A percentile compares a stretch with the other conserved stretches of the same genome.
Conservation (phyloP, 2,329 filamentous ascomycete genomes). For the Cyphellophora europaea region DNA sequence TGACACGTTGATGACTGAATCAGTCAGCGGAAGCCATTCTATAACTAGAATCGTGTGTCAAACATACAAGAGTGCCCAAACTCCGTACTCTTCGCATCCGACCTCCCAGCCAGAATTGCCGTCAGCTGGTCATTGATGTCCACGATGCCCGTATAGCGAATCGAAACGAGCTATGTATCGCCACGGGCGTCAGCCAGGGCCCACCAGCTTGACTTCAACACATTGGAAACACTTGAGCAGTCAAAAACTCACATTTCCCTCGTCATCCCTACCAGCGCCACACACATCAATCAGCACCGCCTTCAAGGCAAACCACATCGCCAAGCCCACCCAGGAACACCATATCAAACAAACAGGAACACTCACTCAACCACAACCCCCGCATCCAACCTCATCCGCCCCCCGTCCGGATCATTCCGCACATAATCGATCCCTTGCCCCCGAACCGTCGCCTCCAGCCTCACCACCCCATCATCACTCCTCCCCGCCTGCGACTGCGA, state of each 20-base stretch:
- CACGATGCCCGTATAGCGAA: constrained; percentile 32
- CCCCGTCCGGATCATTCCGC: constrained; percentile 29
- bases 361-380: constrained; percentile 31
- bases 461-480: not conserved
- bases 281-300: too few species aligned
- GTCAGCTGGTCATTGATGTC: constrained; percentile 24
- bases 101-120: constrained; percentile 24
- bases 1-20: constrained; percentile 26
- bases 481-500: not conserved
- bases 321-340: too few species aligned
- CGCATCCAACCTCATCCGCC: constrained; percentile 30
- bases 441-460: not conserved
- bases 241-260: not conserved
- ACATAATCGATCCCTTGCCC: constrained; percentile 31
- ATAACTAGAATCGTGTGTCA: too few species aligned
- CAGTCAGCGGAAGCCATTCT: constrained; percentile 1
- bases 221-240: too few species aligned
- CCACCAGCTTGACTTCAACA: too few species aligned
- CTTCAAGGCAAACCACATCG: too few species aligned
- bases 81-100: constrained; percentile 25
- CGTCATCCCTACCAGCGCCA: too few species aligned
- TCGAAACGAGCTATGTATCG: constrained; percentile 22
- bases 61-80: constrained; percentile 32
- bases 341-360: too few species aligned
- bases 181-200: too few species aligned